These are phyloP conservation scores for Serendipita vermifera DNA, from an alignment of 768 basidiomycete genomes.

Conservation along the genomic window DNA sequence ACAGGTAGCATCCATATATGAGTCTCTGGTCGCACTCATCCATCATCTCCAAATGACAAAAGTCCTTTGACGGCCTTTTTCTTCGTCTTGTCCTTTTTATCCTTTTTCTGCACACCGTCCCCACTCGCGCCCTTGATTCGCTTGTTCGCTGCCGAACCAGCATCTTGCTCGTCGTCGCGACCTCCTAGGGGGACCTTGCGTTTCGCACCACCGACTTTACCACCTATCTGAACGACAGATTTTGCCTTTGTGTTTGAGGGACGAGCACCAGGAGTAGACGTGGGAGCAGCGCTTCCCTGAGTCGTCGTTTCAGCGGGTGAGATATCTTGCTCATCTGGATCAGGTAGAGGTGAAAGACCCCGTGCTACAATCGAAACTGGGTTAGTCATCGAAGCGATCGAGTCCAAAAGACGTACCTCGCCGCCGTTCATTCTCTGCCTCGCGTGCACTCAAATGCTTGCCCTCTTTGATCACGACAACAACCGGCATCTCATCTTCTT, in stretches of 20 bases:
- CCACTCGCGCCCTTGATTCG: background rate
- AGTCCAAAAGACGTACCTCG: constrained; percentile 59
- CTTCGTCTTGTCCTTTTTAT: background rate
- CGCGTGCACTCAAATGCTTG: constrained; percentile 67
- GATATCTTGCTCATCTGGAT: background rate
- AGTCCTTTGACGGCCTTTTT: constrained; percentile 5
- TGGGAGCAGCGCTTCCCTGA: background rate
- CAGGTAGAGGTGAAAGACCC: background rate
- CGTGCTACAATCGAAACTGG: constrained; percentile 3
- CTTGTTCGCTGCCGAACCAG: background rate
- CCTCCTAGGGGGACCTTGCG: background rate
- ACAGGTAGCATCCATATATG: too few relatives aligned
- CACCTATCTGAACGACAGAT: background rate
- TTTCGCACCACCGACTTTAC: background rate
- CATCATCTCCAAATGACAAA: constrained; percentile 1
- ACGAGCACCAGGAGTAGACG: background rate
- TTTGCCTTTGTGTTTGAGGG: background rate
- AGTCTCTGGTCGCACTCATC: too few relatives aligned
- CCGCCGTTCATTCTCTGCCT: constrained; percentile 65
- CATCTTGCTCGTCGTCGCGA: background rate
- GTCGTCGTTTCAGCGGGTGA: background rate
- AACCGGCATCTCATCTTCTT: constrained; percentile 69
- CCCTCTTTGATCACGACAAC: constrained; percentile 81
- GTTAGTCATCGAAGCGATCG: too few relatives aligned
- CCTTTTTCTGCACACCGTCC: background rate